Evolutionary conservation across 1,139 yeast species (phyloP).

Genomic region (Lodderomyces jiufengensis): DNA sequence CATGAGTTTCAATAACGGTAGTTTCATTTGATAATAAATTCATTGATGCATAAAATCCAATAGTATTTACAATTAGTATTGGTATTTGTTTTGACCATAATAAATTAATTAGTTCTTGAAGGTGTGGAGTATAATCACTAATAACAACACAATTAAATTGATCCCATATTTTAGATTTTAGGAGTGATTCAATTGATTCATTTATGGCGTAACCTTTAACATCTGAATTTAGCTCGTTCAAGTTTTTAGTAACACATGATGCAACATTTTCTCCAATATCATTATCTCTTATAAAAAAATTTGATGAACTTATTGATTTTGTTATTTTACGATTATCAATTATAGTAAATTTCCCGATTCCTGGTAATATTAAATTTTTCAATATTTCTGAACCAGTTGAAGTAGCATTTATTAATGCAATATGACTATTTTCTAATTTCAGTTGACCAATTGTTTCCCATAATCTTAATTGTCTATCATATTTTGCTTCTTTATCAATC

Average conservation of each 20-base stretch:
- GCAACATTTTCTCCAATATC: conserved; percentile 47
- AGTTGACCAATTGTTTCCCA: conserved; percentile 84
- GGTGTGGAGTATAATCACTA: conserved; percentile 26
- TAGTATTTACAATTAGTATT: conserved; percentile 45
- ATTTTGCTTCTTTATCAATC: conserved; percentile 46
- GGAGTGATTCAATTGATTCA: conserved; percentile 18
- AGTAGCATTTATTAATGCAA: conserved; percentile 61
- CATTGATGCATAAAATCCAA: conserved; percentile 70
- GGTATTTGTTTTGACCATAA: conserved; percentile 52
- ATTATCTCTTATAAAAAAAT: conserved; percentile 55
- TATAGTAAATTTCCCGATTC: conserved; percentile 66
- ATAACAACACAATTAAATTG: conserved; percentile 53
- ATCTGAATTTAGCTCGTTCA: conserved; percentile 61
- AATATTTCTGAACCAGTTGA: conserved; percentile 64
- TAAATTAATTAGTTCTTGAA: conserved; percentile 23
- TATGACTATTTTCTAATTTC: conserved; percentile 52
- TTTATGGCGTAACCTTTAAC: conserved; percentile 39
- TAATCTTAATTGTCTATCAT: conserved; percentile 84
- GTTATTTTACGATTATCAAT: conserved; percentile 45
- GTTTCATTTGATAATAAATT: conserved; percentile 50
- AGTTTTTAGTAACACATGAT: conserved; percentile 31
- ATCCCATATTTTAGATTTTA: conserved; percentile 39
- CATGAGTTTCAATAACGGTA: conserved; percentile 75
- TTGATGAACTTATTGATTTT: conserved; percentile 46
- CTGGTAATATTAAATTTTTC: conserved; percentile 80